Evolutionary conservation across 2,329 filamentous ascomycete species (phyloP).

Genomic region (Bimuria novae-zelandiae): DNA sequence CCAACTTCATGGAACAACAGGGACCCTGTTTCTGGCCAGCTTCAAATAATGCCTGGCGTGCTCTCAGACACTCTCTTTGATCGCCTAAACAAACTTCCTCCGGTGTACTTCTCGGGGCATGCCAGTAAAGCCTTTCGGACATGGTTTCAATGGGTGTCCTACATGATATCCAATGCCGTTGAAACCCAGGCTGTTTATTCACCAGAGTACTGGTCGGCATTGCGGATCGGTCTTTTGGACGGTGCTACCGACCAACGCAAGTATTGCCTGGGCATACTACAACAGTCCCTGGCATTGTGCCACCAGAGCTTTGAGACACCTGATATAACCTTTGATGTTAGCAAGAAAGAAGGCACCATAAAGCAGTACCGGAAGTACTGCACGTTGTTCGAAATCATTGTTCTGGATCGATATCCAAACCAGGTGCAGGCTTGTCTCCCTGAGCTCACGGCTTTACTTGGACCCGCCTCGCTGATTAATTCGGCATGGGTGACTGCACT

Average conservation of each 20-base stretch:
- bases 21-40: not conserved
- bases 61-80: slow-evolving; percentile 32
- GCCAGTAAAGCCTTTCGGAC: slow-evolving; percentile 34
- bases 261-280: slow-evolving; percentile 52
- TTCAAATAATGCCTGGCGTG: slow-evolving; percentile 12
- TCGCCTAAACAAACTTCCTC: slow-evolving; percentile 23
- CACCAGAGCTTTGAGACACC: slow-evolving; percentile 29
- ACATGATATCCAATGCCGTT: slow-evolving; percentile 20
- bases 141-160: slow-evolving; percentile 45
- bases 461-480: slow-evolving; percentile 41
- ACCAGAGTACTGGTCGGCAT: slow-evolving; percentile 47
- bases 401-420: slow-evolving; percentile 55
- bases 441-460: slow-evolving; percentile 48
- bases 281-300: slow-evolving; percentile 45
- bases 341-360: slow-evolving; percentile 20
- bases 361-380: slow-evolving; percentile 50
- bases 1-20: slow-evolving; percentile 10
- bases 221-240: slow-evolving; percentile 46
- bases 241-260: slow-evolving; percentile 54
- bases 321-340: slow-evolving; percentile 27
- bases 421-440: slow-evolving; percentile 53
- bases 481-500: slow-evolving; percentile 50
- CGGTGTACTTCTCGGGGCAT: slow-evolving; percentile 21
- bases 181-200: slow-evolving; percentile 29
- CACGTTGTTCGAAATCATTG: slow-evolving; percentile 54